Conservation (phyloP, 2,329 filamentous ascomycete genomes). For the Diaporthe batatas region DNA sequence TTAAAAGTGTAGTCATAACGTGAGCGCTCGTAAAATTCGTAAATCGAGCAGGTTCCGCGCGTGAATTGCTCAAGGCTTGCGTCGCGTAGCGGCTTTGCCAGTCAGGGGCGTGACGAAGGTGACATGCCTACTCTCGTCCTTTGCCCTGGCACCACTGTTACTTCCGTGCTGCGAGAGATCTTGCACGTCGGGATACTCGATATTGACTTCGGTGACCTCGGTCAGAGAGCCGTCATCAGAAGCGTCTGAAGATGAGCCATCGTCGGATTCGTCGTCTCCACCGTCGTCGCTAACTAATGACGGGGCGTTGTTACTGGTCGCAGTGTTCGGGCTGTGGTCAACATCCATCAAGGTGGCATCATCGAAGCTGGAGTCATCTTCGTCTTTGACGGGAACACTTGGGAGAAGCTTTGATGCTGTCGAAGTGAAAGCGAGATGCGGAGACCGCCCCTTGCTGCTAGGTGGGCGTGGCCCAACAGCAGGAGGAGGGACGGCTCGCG, state of each 20-base stretch:
- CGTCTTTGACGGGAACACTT: conserved; percentile 39
- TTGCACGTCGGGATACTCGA: conserved; percentile 65
- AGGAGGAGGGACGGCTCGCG: conserved; percentile 68
- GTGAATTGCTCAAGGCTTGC: conserved; percentile 34
- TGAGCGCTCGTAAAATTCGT: conserved; percentile 35
- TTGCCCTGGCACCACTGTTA: conserved; percentile 55
- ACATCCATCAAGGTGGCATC: conserved; percentile 63
- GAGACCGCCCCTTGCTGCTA: conserved; percentile 69
- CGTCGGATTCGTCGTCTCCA: conserved; percentile 81
- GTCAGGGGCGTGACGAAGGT: conserved; percentile 66
- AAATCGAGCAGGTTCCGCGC: conserved; percentile 18
- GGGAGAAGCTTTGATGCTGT: conserved; percentile 25
- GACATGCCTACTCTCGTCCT: conserved; percentile 68
- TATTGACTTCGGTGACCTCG: conserved; percentile 72
- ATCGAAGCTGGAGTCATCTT: conserved; percentile 55
- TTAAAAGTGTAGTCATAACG: conserved; percentile 38
- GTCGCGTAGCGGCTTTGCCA: conserved; percentile 45
- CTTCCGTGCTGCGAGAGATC: conserved; percentile 58
- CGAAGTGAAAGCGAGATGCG: conserved; percentile 55
- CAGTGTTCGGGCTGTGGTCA: conserved; percentile 77
- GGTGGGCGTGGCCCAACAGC: conserved; percentile 61
- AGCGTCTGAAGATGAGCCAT: conserved; percentile 71
- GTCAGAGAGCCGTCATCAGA: conserved; percentile 70
- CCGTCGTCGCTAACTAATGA: conserved; percentile 85
- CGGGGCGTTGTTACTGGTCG: conserved; percentile 81